phyloP scores from a whole-genome alignment of 78 protist genomes.

The Pelomyxa schiedti region DNA sequence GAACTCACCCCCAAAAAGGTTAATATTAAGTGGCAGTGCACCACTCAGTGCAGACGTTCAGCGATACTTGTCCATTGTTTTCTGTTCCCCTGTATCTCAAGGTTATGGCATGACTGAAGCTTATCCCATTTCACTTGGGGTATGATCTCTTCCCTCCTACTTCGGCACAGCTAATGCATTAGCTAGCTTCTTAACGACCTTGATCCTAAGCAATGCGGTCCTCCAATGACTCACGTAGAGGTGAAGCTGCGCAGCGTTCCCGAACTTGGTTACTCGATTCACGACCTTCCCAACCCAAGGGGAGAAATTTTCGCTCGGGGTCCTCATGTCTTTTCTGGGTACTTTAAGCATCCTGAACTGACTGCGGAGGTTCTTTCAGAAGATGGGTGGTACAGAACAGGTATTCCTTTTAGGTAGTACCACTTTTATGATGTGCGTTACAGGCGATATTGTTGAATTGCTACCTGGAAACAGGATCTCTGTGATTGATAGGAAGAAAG shows the following conservation, averaged over 20 bases:
- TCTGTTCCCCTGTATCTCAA: slow-evolving; percentile 66
- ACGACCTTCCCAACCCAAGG: slow-evolving; percentile 44
- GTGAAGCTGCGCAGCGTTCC: slow-evolving; percentile 61
- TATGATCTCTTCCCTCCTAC: too few relatives aligned
- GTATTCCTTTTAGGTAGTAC: too few relatives aligned
- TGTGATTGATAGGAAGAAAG: not conserved
- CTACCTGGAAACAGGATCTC: not conserved
- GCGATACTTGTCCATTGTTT: not conserved
- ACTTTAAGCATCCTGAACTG: slow-evolving; percentile 73
- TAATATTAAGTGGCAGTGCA: not conserved
- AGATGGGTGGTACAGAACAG: slow-evolving; percentile 92
- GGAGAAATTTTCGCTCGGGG: slow-evolving; percentile 93
- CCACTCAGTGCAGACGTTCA: not conserved
- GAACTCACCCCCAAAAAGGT: not conserved
- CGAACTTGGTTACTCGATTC: slow-evolving; percentile 64
- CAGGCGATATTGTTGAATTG: slow-evolving; percentile 90
- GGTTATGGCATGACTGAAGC: slow-evolving; percentile 94
- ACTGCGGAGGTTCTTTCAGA: slow-evolving; percentile 60
- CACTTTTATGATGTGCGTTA: too few relatives aligned
- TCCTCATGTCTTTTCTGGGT: slow-evolving; percentile 69
- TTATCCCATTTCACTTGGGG: too few relatives aligned
- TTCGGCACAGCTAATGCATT: too few relatives aligned
- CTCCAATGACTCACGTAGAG: not conserved
- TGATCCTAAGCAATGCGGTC: not conserved
- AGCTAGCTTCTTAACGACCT: not conserved